These are phyloP conservation scores for Pestalotiopsis sp. DNA, from an alignment of 2,329 filamentous ascomycete genomes.

Conservation along the genomic window DNA sequence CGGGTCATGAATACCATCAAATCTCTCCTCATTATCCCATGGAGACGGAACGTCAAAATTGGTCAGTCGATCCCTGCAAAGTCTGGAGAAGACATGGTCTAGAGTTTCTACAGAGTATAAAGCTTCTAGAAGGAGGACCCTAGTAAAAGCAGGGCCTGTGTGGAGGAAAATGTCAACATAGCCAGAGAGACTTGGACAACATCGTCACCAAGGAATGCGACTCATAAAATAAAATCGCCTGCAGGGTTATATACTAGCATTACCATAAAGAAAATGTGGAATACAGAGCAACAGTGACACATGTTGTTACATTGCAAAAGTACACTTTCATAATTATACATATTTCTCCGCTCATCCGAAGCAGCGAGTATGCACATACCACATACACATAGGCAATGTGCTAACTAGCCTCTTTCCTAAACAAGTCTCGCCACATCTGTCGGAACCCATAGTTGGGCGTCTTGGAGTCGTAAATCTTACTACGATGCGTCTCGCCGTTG, in stretches of 20 bases:
- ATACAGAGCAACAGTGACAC: too few species aligned
- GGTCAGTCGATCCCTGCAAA: not conserved
- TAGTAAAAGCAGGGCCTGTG: not conserved
- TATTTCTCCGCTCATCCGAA: not conserved
- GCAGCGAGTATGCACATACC: not conserved
- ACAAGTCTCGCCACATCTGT: constrained; percentile 89
- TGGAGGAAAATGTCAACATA: not conserved
- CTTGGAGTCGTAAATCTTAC: constrained; percentile 73
- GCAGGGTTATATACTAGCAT: too few species aligned
- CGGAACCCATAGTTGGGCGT: constrained; percentile 81
- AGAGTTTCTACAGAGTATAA: not conserved
- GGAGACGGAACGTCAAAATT: not conserved
- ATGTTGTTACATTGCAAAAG: too few species aligned
- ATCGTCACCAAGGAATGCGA: not conserved
- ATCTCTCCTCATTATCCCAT: not conserved
- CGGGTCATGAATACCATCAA: not conserved
- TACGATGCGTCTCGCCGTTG: constrained; percentile 48
- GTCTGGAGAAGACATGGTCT: not conserved
- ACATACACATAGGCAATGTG: not conserved
- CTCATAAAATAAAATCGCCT: too few species aligned
- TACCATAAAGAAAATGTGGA: too few species aligned
- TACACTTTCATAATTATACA: not conserved
- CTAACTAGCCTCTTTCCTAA: constrained; percentile 14
- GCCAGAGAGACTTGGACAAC: not conserved
- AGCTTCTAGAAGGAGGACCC: not conserved